These are phyloP conservation scores for Fraxinus greggii DNA, from an alignment of 305 asterid species.

Conservation along the genomic window DNA sequence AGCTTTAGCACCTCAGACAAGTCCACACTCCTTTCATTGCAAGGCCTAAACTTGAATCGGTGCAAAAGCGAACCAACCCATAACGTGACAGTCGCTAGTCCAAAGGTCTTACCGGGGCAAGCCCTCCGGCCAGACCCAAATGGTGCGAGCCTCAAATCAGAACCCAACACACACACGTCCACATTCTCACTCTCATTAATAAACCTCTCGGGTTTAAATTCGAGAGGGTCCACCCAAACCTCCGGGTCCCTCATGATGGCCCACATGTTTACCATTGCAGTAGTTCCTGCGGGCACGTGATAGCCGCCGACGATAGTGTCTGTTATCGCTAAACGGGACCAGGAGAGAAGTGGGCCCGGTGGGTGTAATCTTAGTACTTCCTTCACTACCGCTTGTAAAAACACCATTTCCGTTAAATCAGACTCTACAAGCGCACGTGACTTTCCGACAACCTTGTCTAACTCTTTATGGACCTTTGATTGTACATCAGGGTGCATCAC, in stretches of 20 bases:
- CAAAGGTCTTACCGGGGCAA: slow-evolving; percentile 75
- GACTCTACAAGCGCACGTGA: slow-evolving; percentile 58
- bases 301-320: slow-evolving; percentile 63
- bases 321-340: slow-evolving; percentile 71
- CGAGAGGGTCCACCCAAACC: slow-evolving; percentile 57
- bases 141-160: slow-evolving; percentile 74
- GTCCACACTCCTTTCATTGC: slow-evolving; percentile 32
- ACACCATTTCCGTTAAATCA: slow-evolving; percentile 47
- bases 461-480: slow-evolving; percentile 55
- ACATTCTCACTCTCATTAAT: background rate
- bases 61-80: slow-evolving; percentile 73
- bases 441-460: slow-evolving; percentile 56
- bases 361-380: slow-evolving; percentile 76
- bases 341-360: slow-evolving; percentile 84
- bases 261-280: slow-evolving; percentile 91
- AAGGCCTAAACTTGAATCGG: slow-evolving; percentile 33
- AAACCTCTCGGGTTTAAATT: slow-evolving; percentile 65
- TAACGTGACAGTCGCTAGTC: slow-evolving; percentile 54
- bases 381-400: slow-evolving; percentile 70
- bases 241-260: slow-evolving; percentile 68
- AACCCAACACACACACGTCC: slow-evolving; percentile 52
- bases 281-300: slow-evolving; percentile 72
- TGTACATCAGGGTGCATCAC: slow-evolving; percentile 65
- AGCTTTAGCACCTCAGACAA: slow-evolving; percentile 53
- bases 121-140: slow-evolving; percentile 82